Conservation (phyloP, 129 eudicot genomes). For the Heracleum sosnowskyi region DNA sequence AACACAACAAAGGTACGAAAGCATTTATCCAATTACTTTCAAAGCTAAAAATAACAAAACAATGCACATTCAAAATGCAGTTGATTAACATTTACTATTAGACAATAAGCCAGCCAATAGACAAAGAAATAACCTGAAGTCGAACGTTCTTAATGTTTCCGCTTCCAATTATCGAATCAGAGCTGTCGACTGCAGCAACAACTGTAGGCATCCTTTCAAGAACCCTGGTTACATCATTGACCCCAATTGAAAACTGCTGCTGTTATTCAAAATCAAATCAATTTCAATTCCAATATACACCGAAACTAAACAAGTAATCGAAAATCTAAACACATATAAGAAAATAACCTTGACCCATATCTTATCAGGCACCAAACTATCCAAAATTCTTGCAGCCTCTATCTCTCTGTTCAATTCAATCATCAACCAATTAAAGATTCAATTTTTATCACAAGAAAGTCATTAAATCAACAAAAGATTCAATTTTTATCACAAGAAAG, state of each 20-base stretch:
- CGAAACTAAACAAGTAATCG: not conserved
- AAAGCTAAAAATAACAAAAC: too few relatives aligned
- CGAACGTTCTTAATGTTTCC: constrained; percentile 1
- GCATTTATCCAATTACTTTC: too few relatives aligned
- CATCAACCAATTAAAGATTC: not conserved
- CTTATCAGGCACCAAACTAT: constrained; percentile 43
- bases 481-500: constrained; percentile 2
- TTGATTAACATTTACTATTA: not conserved
- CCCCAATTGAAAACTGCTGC: constrained; percentile 80
- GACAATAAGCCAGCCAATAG: not conserved
- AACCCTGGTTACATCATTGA: constrained; percentile 76
- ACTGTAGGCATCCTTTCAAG: constrained; percentile 67
- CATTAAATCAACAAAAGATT: not conserved
- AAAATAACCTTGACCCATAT: constrained; percentile 59
- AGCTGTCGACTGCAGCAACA: constrained; percentile 12
- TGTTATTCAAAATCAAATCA: constrained; percentile 15
- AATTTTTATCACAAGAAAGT: constrained; percentile 2
- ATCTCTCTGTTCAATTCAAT: constrained; percentile 35
- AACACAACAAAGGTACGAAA: not conserved
- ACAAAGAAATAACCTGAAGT: constrained; percentile 32
- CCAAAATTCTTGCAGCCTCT: constrained; percentile 35
- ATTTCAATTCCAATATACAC: not conserved
- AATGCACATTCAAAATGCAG: not conserved
- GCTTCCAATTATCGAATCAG: not conserved
- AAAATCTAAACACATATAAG: not conserved